phyloP scores from a whole-genome alignment of 306 rosid species.

The Aeschynomene evenia region DNA sequence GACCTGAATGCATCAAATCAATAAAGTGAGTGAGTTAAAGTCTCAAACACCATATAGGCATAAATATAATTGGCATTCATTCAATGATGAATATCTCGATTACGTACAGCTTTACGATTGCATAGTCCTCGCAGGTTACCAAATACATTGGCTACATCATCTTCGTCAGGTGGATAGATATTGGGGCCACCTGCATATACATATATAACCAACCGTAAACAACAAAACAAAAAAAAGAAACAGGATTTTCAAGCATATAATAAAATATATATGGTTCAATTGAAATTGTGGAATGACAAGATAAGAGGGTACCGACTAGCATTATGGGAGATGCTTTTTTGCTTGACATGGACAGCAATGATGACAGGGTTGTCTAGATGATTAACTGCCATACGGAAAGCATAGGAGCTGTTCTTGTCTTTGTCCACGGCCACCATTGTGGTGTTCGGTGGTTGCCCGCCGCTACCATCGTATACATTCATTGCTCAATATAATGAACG shows the following conservation, averaged over 20 bases:
- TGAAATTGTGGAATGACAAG: not conserved
- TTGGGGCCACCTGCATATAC: slow-evolving; percentile 41
- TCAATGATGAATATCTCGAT: not conserved
- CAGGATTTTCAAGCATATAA: not conserved
- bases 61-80: no score
- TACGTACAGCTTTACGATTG: slow-evolving; percentile 64
- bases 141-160: slow-evolving; percentile 46
- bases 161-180: slow-evolving; percentile 42
- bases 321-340: slow-evolving; percentile 40
- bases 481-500: no score
- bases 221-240: not conserved
- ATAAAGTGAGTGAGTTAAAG: not conserved
- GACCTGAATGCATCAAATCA: slow-evolving; percentile 43
- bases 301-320: slow-evolving; percentile 81
- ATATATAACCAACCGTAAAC: not conserved
- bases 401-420: slow-evolving; percentile 71
- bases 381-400: slow-evolving; percentile 83
- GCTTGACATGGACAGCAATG: slow-evolving; percentile 63
- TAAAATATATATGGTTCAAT: no score
- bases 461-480: slow-evolving; percentile 37
- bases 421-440: slow-evolving; percentile 80
- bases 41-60: not conserved
- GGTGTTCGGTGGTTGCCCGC: slow-evolving; percentile 37
- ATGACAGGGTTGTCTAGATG: slow-evolving; percentile 59
- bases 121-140: slow-evolving; percentile 55